Evolutionary conservation across 805 yeast species (phyloP), one percentile per base, ranked within the genome.

Genomic region (Kluyveromyces dobzhanskii): DNA sequence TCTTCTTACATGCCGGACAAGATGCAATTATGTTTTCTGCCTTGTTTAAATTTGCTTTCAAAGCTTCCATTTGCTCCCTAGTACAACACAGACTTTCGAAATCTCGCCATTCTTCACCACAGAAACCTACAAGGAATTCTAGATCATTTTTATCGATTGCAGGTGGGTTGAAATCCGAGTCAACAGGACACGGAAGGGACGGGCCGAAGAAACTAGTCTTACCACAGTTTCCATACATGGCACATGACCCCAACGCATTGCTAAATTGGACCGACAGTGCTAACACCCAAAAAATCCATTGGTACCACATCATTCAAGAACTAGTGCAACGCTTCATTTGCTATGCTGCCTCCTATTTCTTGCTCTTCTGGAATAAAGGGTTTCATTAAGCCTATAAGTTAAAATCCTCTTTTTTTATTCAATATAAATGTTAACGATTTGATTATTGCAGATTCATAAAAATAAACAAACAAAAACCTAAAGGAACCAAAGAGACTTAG

Each of bases 1-100:
- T 90, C 59, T 76, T 78, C 41, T 74, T 68, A 58, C 98, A 90
- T 0, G 98, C 97, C 2, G 97, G 97, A 59, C 98, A 83, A 2
- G 95, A 81, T 3, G 94, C 80, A 35, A 88, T 80, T 41, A 85
- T 57, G 1, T 85, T 76, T 46, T 81, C 94, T 17, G 85, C 94
- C 48, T 80, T 83, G 62, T 78, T 74, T 41, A 83, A 57, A 50
- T 79, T 80, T 27, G 68, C 63, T 47, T 72, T 72, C 35, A 90
- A 64, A 29, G 67, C 66, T 0, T 55, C 46, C 5, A 83, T 59
- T 53, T 88, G 97, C 13, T 65, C 75, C 17, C 61, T 48, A 7
- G 83, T 72, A 55, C 97, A 90, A 57, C 97, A 90, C 2, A 80
- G 70, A 3, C 64, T 58, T 2, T 68, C 62, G 0, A 57, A 56